These are phyloP conservation scores for Plicaturopsis crispa DNA, from an alignment of 768 basidiomycete genomes.

Conservation along the genomic window DNA sequence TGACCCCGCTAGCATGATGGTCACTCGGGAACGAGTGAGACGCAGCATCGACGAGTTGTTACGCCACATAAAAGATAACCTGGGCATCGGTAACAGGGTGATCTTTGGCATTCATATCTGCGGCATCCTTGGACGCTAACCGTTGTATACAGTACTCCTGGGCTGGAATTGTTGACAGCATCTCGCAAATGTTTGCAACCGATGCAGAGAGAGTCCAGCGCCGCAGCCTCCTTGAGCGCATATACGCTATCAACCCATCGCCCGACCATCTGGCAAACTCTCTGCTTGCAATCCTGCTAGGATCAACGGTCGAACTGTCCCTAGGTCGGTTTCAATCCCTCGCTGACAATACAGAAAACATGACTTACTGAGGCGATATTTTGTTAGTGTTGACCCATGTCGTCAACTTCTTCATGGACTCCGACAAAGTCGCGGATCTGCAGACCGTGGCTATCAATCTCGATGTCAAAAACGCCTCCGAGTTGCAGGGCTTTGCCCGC, in stretches of 20 bases:
- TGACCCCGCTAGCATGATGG: slow-evolving; percentile 51
- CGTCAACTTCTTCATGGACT: slow-evolving; percentile 56
- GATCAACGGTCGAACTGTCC: slow-evolving; percentile 59
- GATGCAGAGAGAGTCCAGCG: slow-evolving; percentile 32
- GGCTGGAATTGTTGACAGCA: slow-evolving; percentile 38
- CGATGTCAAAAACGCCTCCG: slow-evolving; percentile 26
- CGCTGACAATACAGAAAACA: not conserved
- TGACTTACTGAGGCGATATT: slow-evolving; percentile 3
- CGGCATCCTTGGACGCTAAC: not conserved
- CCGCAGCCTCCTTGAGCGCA: slow-evolving; percentile 45
- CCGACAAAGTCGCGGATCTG: slow-evolving; percentile 31
- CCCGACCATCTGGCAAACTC: slow-evolving; percentile 61
- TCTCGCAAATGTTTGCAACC: slow-evolving; percentile 41
- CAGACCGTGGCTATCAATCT: slow-evolving; percentile 22
- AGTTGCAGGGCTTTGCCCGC: slow-evolving; percentile 48
- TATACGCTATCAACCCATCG: slow-evolving; percentile 48
- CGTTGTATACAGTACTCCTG: too few species aligned
- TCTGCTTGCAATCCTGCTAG: slow-evolving; percentile 64
- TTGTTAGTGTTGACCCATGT: slow-evolving; percentile 53
- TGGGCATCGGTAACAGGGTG: slow-evolving; percentile 40
- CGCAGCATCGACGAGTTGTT: slow-evolving; percentile 50
- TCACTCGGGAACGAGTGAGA: slow-evolving; percentile 43
- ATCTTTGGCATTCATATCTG: not conserved
- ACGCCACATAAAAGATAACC: slow-evolving; percentile 44
- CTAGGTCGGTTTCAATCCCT: slow-evolving; percentile 37